Conservation (phyloP, 2,329 filamentous ascomycete genomes). For the Neonectria hederae region DNA sequence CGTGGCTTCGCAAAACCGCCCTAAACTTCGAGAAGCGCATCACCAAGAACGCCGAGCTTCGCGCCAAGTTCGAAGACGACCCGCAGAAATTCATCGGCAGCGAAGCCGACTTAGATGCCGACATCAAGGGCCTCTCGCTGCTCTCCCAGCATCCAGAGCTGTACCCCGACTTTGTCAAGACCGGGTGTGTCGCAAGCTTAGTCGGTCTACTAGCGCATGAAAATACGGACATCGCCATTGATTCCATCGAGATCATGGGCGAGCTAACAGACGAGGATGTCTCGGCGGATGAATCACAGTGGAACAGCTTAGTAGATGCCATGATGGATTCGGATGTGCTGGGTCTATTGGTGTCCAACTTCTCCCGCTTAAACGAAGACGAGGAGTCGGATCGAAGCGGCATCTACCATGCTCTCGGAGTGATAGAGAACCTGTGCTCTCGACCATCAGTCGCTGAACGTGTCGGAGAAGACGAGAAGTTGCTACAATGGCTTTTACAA, state of each 20-base stretch:
- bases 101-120: slow-evolving; percentile 89
- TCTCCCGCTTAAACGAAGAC: slow-evolving; percentile 82
- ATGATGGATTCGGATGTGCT: slow-evolving; percentile 76
- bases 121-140: slow-evolving; percentile 87
- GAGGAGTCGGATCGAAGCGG: slow-evolving; percentile 78
- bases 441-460: slow-evolving; percentile 73
- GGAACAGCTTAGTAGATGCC: slow-evolving; percentile 77
- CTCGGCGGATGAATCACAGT: slow-evolving; percentile 80
- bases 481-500: slow-evolving; percentile 81
- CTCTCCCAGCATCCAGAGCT: slow-evolving; percentile 86
- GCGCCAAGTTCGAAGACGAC: slow-evolving; percentile 83
- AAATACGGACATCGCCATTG: slow-evolving; percentile 96
- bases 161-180: slow-evolving; percentile 80
- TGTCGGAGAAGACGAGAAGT: slow-evolving; percentile 73
- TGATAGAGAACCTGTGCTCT: slow-evolving; percentile 88
- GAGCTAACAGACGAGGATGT: slow-evolving; percentile 96
- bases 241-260: slow-evolving; percentile 85
- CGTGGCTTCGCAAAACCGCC: slow-evolving; percentile 85
- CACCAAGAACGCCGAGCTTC: slow-evolving; percentile 87
- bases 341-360: slow-evolving; percentile 78
- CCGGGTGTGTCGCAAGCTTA: slow-evolving; percentile 77
- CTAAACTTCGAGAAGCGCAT: slow-evolving; percentile 91
- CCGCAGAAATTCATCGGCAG: slow-evolving; percentile 84
- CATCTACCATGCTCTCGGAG: slow-evolving; percentile 83
- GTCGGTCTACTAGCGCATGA: slow-evolving; percentile 90